A percentile compares a stretch with the other conserved stretches of the same genome.
Conservation (phyloP, 352 stramenopile species). For the Phytophthora pini region DNA sequence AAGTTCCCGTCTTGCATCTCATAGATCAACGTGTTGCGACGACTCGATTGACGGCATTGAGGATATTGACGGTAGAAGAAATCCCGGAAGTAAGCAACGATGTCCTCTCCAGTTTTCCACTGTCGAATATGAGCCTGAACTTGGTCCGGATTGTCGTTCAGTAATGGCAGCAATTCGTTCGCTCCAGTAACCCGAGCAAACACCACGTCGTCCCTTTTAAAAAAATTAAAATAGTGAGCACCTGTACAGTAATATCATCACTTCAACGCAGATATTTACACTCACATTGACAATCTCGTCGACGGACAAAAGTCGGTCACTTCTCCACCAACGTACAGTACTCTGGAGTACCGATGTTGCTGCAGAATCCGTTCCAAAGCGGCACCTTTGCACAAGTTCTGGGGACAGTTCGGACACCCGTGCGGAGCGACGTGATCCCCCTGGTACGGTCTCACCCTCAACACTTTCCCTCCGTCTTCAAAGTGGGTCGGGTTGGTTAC, state of each 20-base stretch:
- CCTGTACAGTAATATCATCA: not conserved
- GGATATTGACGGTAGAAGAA: constrained; percentile 32
- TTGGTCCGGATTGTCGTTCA: constrained; percentile 9
- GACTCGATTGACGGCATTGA: constrained; percentile 3
- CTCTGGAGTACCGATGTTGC: constrained; percentile 36
- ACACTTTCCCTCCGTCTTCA: constrained; percentile 18
- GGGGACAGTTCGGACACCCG: constrained; percentile 48
- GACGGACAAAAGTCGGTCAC: constrained; percentile 59
- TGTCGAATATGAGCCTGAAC: constrained; percentile 20
- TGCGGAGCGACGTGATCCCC: constrained; percentile 36
- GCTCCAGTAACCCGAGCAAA: constrained; percentile 18
- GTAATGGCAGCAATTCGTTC: constrained; percentile 14
- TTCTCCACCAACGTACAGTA: constrained; percentile 67
- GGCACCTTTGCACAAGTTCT: constrained; percentile 71
- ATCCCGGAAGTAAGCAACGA: constrained; percentile 25
- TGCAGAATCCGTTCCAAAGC: constrained; percentile 49
- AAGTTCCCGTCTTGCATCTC: constrained; percentile 12
- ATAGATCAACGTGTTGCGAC: not conserved
- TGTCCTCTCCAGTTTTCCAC: constrained; percentile 25
- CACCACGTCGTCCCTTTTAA: constrained; percentile 27
- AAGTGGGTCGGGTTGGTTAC: constrained; percentile 46
- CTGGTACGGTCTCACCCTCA: constrained; percentile 53
- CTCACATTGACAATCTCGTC: constrained; percentile 47
- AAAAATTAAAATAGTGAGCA: not conserved
- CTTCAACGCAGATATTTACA: not conserved